These are phyloP conservation scores for Xylaria scruposa DNA, from an alignment of 495 filamentous ascomycete genomes.

Conservation along the genomic window DNA sequence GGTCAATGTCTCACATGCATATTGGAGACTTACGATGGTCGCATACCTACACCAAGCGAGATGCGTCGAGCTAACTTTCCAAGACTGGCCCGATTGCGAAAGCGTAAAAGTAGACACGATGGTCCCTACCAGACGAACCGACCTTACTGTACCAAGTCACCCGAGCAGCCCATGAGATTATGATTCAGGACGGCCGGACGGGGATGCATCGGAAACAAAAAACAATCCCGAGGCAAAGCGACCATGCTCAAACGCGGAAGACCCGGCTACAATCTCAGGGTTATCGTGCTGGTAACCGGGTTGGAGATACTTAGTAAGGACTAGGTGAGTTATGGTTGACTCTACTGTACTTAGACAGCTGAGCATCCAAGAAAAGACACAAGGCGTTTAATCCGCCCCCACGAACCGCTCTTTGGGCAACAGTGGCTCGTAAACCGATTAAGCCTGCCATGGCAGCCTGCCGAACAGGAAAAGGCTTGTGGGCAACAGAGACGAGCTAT, in stretches of 20 bases:
- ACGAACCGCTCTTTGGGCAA: constrained; percentile 21
- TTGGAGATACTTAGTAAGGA: constrained; percentile 4
- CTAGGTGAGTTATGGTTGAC: background rate
- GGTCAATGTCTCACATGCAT: constrained; percentile 24
- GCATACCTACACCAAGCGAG: constrained; percentile 23
- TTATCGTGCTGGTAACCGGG: constrained; percentile 9
- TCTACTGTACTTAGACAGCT: constrained; percentile 14
- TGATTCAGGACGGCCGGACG: constrained; percentile 7
- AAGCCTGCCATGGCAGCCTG: constrained; percentile 11
- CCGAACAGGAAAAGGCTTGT: constrained; percentile 22
- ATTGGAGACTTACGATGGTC: constrained; percentile 26
- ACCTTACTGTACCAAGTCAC: constrained; percentile 10
- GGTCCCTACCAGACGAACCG: background rate
- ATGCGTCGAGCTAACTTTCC: constrained; percentile 15
- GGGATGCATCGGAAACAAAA: constrained; percentile 4
- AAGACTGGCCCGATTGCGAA: constrained; percentile 17
- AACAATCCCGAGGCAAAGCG: constrained; percentile 1
- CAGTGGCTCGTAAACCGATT: constrained; percentile 13
- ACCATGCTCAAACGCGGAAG: constrained; percentile 2
- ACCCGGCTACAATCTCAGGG: constrained; percentile 1
- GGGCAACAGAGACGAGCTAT: constrained; percentile 19
- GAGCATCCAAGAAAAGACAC: constrained; percentile 26
- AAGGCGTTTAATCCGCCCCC: constrained; percentile 27
- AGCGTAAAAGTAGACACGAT: background rate
- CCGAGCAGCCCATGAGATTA: background rate